Conservation (phyloP, 148 eudicot genomes). For the Cornus controversa region DNA sequence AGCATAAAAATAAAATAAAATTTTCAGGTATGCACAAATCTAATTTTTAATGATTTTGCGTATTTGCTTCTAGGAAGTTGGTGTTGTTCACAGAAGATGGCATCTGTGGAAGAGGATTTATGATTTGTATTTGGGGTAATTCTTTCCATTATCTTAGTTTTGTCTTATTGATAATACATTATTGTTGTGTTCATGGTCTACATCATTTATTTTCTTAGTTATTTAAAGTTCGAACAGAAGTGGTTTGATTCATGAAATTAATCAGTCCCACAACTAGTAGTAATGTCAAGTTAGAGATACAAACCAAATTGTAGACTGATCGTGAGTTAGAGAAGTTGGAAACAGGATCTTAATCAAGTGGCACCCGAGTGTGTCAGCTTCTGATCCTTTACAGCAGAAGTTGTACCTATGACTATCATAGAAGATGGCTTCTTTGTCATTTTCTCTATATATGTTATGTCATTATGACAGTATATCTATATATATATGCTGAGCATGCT, state of each 20-base stretch:
- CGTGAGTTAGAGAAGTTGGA: not conserved
- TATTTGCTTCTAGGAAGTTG: slow-evolving; percentile 59
- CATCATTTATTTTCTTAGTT: not conserved
- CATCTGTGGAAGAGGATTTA: slow-evolving; percentile 98
- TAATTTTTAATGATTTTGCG: not conserved
- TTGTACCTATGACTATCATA: not conserved
- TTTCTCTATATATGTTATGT: not conserved
- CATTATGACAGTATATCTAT: too few species aligned
- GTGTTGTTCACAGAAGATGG: slow-evolving; percentile 98
- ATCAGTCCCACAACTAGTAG: not conserved
- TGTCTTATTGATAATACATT: not conserved
- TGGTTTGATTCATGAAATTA: not conserved
- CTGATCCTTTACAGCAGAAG: not conserved
- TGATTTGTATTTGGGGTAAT: slow-evolving; percentile 94
- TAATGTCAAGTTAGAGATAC: not conserved
- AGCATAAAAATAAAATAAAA: not conserved
- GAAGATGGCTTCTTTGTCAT: not conserved
- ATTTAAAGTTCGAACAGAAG: not conserved
- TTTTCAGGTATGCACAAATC: not conserved
- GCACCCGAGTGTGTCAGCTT: not conserved
- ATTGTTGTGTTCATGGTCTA: not conserved
- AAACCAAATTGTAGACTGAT: not conserved
- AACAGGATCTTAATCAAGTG: not conserved
- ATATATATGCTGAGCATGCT: too few species aligned
- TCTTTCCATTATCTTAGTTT: not conserved